A percentile compares a stretch with the other conserved stretches of the same genome.
phyloP scores from a whole-genome alignment of 495 filamentous ascomycete species.

The Lepraria neglecta region DNA sequence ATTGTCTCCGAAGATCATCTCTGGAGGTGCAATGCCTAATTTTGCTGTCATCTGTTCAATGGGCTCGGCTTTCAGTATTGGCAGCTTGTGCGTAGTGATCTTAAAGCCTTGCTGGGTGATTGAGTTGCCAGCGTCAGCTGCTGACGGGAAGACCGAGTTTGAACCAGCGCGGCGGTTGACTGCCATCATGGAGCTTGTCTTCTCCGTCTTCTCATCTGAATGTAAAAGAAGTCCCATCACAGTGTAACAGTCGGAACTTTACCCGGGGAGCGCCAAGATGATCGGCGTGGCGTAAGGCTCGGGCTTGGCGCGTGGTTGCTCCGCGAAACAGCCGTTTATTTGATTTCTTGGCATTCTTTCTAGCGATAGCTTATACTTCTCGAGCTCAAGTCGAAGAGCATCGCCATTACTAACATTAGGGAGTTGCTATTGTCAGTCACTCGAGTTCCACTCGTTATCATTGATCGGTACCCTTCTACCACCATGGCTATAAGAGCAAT shows the following conservation, averaged over 20 bases:
- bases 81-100: constrained; percentile 74
- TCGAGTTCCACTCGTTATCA: too few species aligned
- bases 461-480: too few species aligned
- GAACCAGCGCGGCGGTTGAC: constrained; percentile 9
- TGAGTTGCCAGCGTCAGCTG: constrained; percentile 26
- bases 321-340: constrained; percentile 5
- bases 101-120: constrained; percentile 55
- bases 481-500: constrained; percentile 55
- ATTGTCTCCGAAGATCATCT: constrained; percentile 99
- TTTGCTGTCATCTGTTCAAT: constrained; percentile 78
- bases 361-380: too few species aligned
- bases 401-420: not conserved
- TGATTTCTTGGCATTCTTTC: not conserved
- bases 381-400: not conserved
- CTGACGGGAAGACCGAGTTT: constrained; percentile 14
- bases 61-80: constrained; percentile 83
- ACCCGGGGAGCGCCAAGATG: not conserved
- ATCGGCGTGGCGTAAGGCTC: not conserved
- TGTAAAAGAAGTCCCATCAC: not conserved
- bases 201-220: not conserved
- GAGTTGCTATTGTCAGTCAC: not conserved
- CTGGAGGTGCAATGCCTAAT: constrained; percentile 79
- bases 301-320: not conserved
- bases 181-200: constrained; percentile 10
- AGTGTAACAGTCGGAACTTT: not conserved